These are phyloP conservation scores for Leccinum longicurvipes DNA, from an alignment of 768 basidiomycete species.

Conservation along the genomic window DNA sequence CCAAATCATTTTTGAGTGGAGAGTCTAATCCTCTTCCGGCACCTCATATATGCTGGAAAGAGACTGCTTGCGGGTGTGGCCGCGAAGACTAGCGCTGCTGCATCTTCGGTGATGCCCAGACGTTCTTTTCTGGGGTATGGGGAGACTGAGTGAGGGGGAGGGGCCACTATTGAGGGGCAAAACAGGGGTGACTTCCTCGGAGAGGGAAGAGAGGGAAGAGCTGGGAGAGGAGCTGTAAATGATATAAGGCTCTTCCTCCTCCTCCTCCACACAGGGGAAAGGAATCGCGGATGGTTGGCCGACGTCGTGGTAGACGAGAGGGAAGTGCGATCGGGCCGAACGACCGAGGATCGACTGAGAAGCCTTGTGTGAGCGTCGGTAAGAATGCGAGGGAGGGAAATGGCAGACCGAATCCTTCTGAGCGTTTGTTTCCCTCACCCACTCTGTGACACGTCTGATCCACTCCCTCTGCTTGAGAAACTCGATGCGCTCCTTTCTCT, in stretches of 20 bases:
- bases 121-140: slow-evolving; percentile 12
- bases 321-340: slow-evolving; percentile 4
- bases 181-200: slow-evolving; percentile 28
- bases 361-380: neutral
- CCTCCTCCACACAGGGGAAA: slow-evolving; percentile 26
- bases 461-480: slow-evolving; percentile 48
- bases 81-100: slow-evolving; percentile 31
- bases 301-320: slow-evolving; percentile 11
- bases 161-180: slow-evolving; percentile 20
- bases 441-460: slow-evolving; percentile 38
- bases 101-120: slow-evolving; percentile 28
- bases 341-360: slow-evolving; percentile 23
- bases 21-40: slow-evolving; percentile 29
- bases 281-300: slow-evolving; percentile 20
- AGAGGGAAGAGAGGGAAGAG: slow-evolving; percentile 31
- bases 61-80: slow-evolving; percentile 30
- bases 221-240: slow-evolving; percentile 34
- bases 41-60: slow-evolving; percentile 33
- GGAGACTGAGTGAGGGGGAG: slow-evolving; percentile 7
- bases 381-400: neutral
- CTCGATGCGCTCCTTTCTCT: slow-evolving; percentile 50
- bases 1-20: neutral
- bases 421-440: slow-evolving; percentile 32
- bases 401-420: slow-evolving; percentile 25
- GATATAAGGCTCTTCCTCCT: slow-evolving; percentile 32